Percentiles rank a stretch among this genome's conserved stretches.
Evolutionary conservation across 768 basidiomycete species (phyloP).

Genomic region (Mycena albidolilacea): DNA sequence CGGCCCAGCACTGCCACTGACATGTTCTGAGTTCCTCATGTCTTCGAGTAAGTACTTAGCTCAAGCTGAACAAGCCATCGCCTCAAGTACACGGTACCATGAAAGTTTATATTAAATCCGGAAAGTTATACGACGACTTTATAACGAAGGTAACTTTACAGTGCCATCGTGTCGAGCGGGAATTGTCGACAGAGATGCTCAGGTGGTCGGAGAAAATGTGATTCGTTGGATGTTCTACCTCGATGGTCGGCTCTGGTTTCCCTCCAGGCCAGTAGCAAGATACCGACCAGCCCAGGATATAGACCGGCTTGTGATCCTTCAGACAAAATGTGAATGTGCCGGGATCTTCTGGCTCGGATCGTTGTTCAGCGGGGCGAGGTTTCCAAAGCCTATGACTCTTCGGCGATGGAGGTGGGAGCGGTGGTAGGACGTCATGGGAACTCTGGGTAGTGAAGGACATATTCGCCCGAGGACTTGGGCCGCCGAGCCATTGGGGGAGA

Average conservation of each 20-base stretch:
- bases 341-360: conserved; percentile 1
- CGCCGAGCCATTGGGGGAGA: conserved; percentile 21
- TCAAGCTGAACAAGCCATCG: too few species aligned
- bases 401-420: conserved; percentile 16
- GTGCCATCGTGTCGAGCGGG: conserved; percentile 34
- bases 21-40: too few species aligned
- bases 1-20: too few species aligned
- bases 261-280: conserved; percentile 41
- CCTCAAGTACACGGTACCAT: too few species aligned
- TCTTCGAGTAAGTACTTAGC: too few species aligned
- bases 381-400: conserved; percentile 22
- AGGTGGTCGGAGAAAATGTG: conserved; percentile 37
- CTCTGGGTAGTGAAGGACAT: conserved; percentile 31
- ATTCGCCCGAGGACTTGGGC: conserved; percentile 19
- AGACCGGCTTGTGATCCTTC: conserved; percentile 29
- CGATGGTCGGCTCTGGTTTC: conserved; percentile 31
- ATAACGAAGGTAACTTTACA: conserved; percentile 38
- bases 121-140: conserved; percentile 38
- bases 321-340: conserved; percentile 32
- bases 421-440: conserved; percentile 16
- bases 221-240: conserved; percentile 37
- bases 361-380: not conserved
- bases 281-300: conserved; percentile 40
- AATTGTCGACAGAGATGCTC: conserved; percentile 35
- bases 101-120: conserved; percentile 31